These are phyloP conservation scores for Ceratobasidium sp. DNA, from an alignment of 1,284 basidiomycete genomes.

Conservation along the genomic window DNA sequence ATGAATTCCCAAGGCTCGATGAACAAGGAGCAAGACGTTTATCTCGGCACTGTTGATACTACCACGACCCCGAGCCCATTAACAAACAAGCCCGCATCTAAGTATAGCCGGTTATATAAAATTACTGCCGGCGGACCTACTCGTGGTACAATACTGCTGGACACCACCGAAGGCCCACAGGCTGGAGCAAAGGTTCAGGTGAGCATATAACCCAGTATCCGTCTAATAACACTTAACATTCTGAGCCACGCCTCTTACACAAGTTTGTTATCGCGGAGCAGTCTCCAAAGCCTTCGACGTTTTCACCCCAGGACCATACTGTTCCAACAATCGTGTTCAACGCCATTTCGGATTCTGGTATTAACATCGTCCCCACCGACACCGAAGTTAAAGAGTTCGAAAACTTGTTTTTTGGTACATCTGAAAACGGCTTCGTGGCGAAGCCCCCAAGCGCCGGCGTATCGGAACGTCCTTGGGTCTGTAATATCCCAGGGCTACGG, in stretches of 20 bases:
- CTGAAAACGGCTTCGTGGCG: slow-evolving; percentile 64
- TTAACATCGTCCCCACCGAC: neutral
- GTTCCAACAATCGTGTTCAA: neutral
- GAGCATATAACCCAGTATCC: slow-evolving; percentile 48
- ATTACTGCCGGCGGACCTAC: slow-evolving; percentile 85
- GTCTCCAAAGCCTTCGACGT: slow-evolving; percentile 30
- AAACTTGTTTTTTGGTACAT: slow-evolving; percentile 49
- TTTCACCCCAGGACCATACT: slow-evolving; percentile 47
- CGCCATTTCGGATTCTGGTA: neutral
- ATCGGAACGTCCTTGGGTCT: slow-evolving; percentile 61
- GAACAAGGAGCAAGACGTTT: slow-evolving; percentile 78
- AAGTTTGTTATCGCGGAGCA: slow-evolving; percentile 46
- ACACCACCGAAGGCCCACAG: slow-evolving; percentile 70
- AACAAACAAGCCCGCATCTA: slow-evolving; percentile 57
- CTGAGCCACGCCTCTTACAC: slow-evolving; percentile 44
- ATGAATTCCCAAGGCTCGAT: slow-evolving; percentile 61
- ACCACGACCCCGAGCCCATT: slow-evolving; percentile 24
- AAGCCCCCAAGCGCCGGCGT: slow-evolving; percentile 72
- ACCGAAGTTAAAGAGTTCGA: slow-evolving; percentile 46
- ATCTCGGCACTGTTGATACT: slow-evolving; percentile 61
- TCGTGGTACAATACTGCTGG: slow-evolving; percentile 79
- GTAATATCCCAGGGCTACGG: slow-evolving; percentile 57
- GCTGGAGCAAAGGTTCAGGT: slow-evolving; percentile 75
- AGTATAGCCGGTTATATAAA: slow-evolving; percentile 61
- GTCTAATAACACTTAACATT: slow-evolving; percentile 7